phyloP scores from a whole-genome alignment of 1,284 basidiomycete genomes.

The Megacollybia platyphylla region DNA sequence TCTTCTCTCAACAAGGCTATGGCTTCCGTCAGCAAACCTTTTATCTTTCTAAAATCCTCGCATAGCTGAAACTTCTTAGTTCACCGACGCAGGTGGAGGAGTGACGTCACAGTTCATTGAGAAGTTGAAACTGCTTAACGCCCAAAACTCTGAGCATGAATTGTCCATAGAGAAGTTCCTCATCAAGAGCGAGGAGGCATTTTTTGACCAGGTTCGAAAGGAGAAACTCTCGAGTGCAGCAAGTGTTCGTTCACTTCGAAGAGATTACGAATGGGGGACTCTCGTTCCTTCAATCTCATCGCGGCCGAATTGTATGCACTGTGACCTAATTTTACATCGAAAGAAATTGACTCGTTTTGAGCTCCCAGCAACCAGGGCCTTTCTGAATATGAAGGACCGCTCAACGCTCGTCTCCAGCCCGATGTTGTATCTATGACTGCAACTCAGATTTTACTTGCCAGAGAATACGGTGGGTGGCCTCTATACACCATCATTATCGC shows the following conservation, averaged over 20 bases:
- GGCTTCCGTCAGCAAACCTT: slow-evolving; percentile 46
- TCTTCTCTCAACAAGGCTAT: slow-evolving; percentile 89
- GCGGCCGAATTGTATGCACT: slow-evolving; percentile 56
- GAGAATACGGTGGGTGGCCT: slow-evolving; percentile 75
- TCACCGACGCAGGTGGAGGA: slow-evolving; percentile 86
- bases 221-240: slow-evolving; percentile 72
- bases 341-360: slow-evolving; percentile 13
- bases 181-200: slow-evolving; percentile 82
- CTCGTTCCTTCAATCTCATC: slow-evolving; percentile 60
- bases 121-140: slow-evolving; percentile 65
- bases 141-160: slow-evolving; percentile 84
- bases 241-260: slow-evolving; percentile 64
- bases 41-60: neutral
- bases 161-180: slow-evolving; percentile 86
- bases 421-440: slow-evolving; percentile 63
- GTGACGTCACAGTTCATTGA: slow-evolving; percentile 83
- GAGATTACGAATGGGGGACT: slow-evolving; percentile 77
- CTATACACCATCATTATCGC: slow-evolving; percentile 83
- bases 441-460: slow-evolving; percentile 70
- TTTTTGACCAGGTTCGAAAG: slow-evolving; percentile 82
- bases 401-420: slow-evolving; percentile 28
- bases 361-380: slow-evolving; percentile 44
- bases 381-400: slow-evolving; percentile 39
- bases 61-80: slow-evolving; percentile 26
- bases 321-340: neutral